Conservation (phyloP, 1,284 basidiomycete genomes). For the Sporisorium graminicola region DNA sequence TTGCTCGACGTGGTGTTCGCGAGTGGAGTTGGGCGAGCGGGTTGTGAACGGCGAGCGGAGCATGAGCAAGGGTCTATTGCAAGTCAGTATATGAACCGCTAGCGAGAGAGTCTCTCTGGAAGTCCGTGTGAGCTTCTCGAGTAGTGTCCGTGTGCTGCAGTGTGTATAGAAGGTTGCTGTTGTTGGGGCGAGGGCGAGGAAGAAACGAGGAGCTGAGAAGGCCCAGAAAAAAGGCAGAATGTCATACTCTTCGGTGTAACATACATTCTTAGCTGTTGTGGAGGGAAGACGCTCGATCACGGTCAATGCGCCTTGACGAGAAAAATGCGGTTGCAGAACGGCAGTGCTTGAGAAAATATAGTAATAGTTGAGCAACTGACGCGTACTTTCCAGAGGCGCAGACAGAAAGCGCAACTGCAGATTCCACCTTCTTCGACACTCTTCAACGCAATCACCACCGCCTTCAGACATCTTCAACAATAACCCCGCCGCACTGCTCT, state of each 20-base stretch:
- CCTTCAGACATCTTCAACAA: not conserved
- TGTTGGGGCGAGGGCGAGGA: not conserved
- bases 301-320: not conserved
- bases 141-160: not conserved
- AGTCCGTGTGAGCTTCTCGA: not conserved
- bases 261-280: conserved; percentile 31
- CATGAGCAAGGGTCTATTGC: not conserved
- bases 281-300: conserved; percentile 40
- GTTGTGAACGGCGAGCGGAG: conserved; percentile 6
- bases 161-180: not conserved
- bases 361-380: conserved; percentile 26
- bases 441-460: conserved; percentile 1
- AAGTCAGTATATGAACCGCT: not conserved
- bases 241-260: conserved; percentile 6
- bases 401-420: not conserved
- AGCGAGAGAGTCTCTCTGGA: no score
- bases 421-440: not conserved
- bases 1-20: conserved; percentile 27
- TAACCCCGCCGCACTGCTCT: not conserved
- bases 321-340: conserved; percentile 22
- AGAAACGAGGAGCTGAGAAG: not conserved
- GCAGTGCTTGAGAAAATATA: no score
- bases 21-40: conserved; percentile 56
- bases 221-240: not conserved
- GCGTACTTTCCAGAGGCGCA: conserved; percentile 17